Conservation (phyloP, 202 grass and related monocot species). For the Cymbopogon flexuosus region DNA sequence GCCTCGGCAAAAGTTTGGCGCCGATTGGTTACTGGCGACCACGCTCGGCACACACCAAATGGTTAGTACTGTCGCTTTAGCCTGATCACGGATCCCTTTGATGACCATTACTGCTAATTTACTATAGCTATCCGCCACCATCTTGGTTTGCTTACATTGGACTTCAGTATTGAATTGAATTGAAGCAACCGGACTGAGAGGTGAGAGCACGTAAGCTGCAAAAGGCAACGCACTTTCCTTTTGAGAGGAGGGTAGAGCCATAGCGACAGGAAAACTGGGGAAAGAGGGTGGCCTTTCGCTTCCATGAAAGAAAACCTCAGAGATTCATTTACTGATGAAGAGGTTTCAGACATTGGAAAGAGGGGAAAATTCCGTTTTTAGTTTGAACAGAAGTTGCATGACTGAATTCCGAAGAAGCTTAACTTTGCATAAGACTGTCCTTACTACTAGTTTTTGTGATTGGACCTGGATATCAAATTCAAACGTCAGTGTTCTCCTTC, state of each 20-base stretch:
- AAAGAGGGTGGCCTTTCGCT: slow-evolving; percentile 5
- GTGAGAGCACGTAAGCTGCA: neutral
- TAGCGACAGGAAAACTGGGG: neutral
- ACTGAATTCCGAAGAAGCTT: neutral
- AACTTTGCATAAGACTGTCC: neutral
- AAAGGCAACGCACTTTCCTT: slow-evolving; percentile 31
- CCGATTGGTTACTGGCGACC: neutral
- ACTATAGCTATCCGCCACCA: neutral
- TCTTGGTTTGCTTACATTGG: neutral
- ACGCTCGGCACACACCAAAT: slow-evolving; percentile 7
- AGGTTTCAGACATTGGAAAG: neutral
- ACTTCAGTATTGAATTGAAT: neutral
- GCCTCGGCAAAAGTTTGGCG: slow-evolving; percentile 11
- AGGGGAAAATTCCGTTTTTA: neutral
- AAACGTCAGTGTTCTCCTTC: slow-evolving; percentile 4
- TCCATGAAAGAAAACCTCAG: neutral
- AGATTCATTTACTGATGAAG: neutral
- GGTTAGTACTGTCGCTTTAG: neutral
- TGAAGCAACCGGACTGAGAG: neutral
- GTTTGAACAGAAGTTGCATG: neutral
- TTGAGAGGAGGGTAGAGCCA: neutral
- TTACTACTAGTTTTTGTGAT: neutral
- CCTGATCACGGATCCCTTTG: slow-evolving; percentile 24
- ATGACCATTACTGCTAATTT: neutral
- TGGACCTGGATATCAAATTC: slow-evolving; percentile 27